Evolutionary conservation across 345 rosid species (phyloP).

Genomic region (Linum lewisii): DNA sequence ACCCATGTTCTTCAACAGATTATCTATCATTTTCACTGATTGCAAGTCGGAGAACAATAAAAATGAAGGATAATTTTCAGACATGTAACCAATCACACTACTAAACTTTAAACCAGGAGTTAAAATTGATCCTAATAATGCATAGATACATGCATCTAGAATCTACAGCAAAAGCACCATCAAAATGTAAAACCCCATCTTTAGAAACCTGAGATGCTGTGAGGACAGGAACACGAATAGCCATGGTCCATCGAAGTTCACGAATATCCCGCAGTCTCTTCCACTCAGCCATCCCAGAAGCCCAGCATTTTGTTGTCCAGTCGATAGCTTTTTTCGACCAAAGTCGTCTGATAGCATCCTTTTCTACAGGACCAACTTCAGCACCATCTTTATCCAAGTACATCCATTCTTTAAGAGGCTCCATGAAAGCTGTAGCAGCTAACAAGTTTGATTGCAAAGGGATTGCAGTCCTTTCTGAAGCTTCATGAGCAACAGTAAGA

Average conservation of each 20-base stretch:
- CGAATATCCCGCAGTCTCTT: conserved; percentile 94
- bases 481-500: conserved; percentile 89
- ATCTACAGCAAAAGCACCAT: conserved; percentile 2
- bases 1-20: too few species aligned
- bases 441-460: conserved; percentile 93
- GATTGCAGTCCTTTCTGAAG: conserved; percentile 93
- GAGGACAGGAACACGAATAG: conserved; percentile 89
- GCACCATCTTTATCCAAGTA: conserved; percentile 63
- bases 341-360: conserved; percentile 86
- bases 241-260: conserved; percentile 96
- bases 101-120: background rate
- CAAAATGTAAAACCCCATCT: background rate
- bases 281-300: conserved; percentile 95
- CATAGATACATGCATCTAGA: background rate
- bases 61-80: background rate
- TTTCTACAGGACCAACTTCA: conserved; percentile 88
- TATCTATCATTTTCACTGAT: too few species aligned
- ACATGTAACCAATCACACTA: background rate
- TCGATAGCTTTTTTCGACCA: conserved; percentile 89
- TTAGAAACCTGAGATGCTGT: conserved; percentile 70
- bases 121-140: background rate
- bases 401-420: conserved; percentile 98
- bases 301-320: conserved; percentile 90
- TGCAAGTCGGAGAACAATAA: background rate
- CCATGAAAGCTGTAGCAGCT: conserved; percentile 99